phyloP scores from a whole-genome alignment of 2,329 filamentous ascomycete species.

The Phialemoniopsis sp. region DNA sequence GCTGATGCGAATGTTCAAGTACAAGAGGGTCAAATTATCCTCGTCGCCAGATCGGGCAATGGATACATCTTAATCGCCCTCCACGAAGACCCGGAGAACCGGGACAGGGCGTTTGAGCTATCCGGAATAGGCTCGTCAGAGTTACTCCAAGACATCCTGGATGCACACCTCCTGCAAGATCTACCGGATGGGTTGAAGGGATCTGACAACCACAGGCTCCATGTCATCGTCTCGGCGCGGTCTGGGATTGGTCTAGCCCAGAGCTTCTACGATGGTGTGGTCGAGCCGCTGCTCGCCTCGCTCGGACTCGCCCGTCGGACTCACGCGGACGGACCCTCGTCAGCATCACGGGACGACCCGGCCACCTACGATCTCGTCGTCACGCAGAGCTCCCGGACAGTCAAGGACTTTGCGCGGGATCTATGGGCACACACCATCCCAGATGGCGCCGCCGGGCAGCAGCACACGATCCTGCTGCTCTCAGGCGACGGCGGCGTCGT shows the following conservation, averaged over 20 bases:
- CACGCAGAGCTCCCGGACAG: constrained; percentile 60
- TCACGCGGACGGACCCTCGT: background rate
- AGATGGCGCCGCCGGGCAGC: constrained; percentile 29
- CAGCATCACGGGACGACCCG: background rate
- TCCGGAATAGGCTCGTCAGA: constrained; percentile 14
- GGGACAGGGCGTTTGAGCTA: constrained; percentile 11
- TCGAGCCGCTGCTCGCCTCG: constrained; percentile 50
- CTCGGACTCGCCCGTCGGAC: constrained; percentile 29
- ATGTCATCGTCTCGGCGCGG: constrained; percentile 63
- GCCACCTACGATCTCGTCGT: constrained; percentile 47
- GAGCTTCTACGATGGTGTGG: constrained; percentile 47
- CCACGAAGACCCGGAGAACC: background rate
- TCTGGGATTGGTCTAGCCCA: constrained; percentile 59
- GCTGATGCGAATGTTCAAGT: constrained; percentile 4
- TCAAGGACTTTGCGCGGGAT: constrained; percentile 56
- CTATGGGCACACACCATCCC: constrained; percentile 18
- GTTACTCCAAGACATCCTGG: constrained; percentile 30
- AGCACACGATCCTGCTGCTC: constrained; percentile 68
- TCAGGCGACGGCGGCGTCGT: constrained; percentile 85
- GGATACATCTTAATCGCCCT: background rate
- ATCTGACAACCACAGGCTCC: constrained; percentile 28
- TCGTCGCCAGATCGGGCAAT: constrained; percentile 7
- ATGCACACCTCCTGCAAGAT: constrained; percentile 25
- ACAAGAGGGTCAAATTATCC: constrained; percentile 16
- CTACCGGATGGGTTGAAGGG: constrained; percentile 27